Evolutionary conservation across 108 stramenopile species (phyloP).

Genomic region (Aurantiochytrium sp.): DNA sequence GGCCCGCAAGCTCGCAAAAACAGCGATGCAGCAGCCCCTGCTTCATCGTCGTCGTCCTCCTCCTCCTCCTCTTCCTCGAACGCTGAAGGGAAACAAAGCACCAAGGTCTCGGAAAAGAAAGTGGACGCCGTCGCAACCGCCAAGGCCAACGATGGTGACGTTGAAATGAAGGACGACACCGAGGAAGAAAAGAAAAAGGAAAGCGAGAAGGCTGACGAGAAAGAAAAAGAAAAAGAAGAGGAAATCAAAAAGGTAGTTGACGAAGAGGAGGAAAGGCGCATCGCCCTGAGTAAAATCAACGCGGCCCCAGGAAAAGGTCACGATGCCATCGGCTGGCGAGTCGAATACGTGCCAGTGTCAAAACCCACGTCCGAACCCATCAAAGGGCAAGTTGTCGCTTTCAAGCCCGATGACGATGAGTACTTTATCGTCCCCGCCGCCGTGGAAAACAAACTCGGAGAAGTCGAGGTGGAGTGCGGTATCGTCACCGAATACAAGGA

Average conservation of each 20-base stretch:
- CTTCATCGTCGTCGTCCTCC: too few relatives aligned
- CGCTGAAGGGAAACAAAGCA: too few relatives aligned
- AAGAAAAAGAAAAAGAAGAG: not conserved
- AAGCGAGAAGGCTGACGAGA: not conserved
- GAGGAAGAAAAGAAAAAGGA: not conserved
- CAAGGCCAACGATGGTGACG: too few relatives aligned
- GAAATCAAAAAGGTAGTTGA: not conserved
- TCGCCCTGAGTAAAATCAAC: not conserved
- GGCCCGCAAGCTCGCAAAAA: not conserved
- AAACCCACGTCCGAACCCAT: not conserved
- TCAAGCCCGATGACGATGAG: not conserved
- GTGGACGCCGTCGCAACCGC: too few relatives aligned
- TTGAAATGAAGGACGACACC: too few relatives aligned
- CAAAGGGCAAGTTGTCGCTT: not conserved
- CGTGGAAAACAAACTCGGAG: not conserved
- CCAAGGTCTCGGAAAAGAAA: not conserved
- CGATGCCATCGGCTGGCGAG: not conserved
- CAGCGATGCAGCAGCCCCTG: too few relatives aligned
- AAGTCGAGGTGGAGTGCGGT: not conserved
- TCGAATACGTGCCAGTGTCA: not conserved
- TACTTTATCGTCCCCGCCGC: not conserved
- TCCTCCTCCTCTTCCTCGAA: too few relatives aligned
- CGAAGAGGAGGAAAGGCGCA: not conserved
- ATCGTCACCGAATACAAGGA: not conserved
- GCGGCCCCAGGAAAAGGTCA: not conserved